These are phyloP conservation scores for Pseudogymnoascus sp. DNA, from an alignment of 2,329 filamentous ascomycete genomes.

Conservation along the genomic window DNA sequence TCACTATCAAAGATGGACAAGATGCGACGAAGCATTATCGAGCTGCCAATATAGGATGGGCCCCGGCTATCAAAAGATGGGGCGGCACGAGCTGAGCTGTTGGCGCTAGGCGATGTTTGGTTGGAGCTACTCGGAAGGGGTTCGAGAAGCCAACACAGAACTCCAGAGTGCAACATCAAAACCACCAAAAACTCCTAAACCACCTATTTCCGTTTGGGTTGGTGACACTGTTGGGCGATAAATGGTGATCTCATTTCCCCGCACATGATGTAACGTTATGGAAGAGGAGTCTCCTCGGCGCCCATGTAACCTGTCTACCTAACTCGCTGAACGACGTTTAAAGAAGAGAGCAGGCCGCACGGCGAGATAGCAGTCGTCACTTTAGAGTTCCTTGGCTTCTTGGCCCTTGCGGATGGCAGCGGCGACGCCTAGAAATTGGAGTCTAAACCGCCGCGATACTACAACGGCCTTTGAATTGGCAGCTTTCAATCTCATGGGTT, in stretches of 20 bases:
- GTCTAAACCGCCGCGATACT: background rate
- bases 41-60: background rate
- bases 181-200: too few relatives aligned
- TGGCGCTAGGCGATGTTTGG: background rate
- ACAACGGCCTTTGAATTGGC: background rate
- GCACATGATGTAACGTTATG: background rate
- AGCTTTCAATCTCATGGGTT: background rate
- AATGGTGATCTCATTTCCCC: background rate
- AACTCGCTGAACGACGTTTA: background rate
- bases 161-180: background rate
- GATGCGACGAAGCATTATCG: background rate
- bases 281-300: background rate
- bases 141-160: background rate
- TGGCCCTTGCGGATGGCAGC: background rate
- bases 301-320: background rate
- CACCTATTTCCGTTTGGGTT: background rate
- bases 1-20: background rate
- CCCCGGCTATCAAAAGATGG: background rate
- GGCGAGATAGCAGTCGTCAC: background rate
- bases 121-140: background rate
- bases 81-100: background rate
- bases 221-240: background rate
- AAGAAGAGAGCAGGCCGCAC: background rate
- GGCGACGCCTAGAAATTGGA: background rate
- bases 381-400: background rate